Base-by-base conservation (phyloP, 2,329 filamentous ascomycete genomes). In the Didymella segeticola region DNA sequence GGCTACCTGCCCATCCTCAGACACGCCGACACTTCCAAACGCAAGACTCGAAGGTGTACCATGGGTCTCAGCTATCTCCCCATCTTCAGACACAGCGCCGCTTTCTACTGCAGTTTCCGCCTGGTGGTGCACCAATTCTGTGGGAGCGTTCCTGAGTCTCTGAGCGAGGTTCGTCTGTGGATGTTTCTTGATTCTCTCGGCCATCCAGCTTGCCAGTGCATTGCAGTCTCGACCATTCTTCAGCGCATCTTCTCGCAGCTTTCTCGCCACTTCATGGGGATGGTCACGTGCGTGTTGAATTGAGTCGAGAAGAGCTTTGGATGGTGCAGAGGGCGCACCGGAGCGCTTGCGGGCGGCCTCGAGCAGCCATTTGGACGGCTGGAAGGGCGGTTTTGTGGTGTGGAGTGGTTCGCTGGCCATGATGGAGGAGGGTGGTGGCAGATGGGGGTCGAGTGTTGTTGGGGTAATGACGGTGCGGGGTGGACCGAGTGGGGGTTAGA, bases 301-400 rank as follows among this genome's bases (percentile, higher is more conserved):
- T 11, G 12, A 39, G 2, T 39, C 17, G 7, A 27, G 48, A 12
- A 52, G 27, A 8, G 34, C 22, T 14, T 33, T 14, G 4, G 37
- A 26, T 9, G 45, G 34, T 12, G n/a, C 26, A 12, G 39, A 27
- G 3, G 47, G 39, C 14, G 17, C 12, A 36, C 15, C 47, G 7
- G 43, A 31, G 49, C 47, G 50, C 49, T 17, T 45, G 6, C 41
- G 47, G 3, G 36, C 23, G 10, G 39, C 42, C 14, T 39, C 48
- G 12, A 52, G 42, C 30, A 47, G 37, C 43, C 43, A 53, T 19
- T 39, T 25, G 7, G 36, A 26, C 34, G 49, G 12, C 19, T 25
- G 26, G 11, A 27, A 43, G 11, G 42, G 29, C 9, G 19, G n/a
- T 43, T 29, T 23, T 15, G 23, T 7, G 29, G 19, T 43, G 20